Evolutionary conservation across 2,329 filamentous ascomycete genomes (phyloP), one percentile per base, ranked within the genome.

Genomic region (Tolypocladium nubicola): DNA sequence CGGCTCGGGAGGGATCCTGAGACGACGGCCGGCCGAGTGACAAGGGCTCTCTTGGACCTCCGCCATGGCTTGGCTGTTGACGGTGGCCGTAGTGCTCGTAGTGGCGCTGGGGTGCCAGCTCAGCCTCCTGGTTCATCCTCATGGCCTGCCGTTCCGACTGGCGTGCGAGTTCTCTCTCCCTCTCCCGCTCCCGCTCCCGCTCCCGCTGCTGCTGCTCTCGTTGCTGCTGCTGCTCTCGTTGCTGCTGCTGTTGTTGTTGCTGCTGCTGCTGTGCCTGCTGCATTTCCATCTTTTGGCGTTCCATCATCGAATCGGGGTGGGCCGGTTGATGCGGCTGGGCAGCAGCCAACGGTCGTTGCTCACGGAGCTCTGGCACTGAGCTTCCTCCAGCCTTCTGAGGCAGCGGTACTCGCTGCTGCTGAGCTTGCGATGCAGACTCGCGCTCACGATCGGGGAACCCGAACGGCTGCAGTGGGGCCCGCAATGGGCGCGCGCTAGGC

Each of bases 91-190:
- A 80, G 0, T 71, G 68, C 43, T 82, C 79, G 58, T 75, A 77
- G 41, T 74, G 76, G 57, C 72, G 73, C 40, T 70, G 71, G 14
- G 66, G 66, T 14, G 65, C 61, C n/a, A 66, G 65, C 50, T 81
- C 79, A 3, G 74, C 74, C 61, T 82, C 80, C 61, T 80, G 77
- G 66, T 82, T 81, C 53, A 81, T 64, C 16, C 68, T 65, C 57
- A 71, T 58, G n/a, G 68, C 59, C 52, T 68, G 68, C 16, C 68
- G 63, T 52, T 71, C 68, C 7, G 62, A 56, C 39, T 68, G 67
- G 4, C 66, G 67, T 21, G 57, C 57, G 53, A 69, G 54, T 37
- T 70, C 69, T 37, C 64, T 64, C 54, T 70, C 66, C 30, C 64
- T 60, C 30, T 70, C 66, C 13, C 60, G 40, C 9, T 63, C 62